Conservation (phyloP, 2,329 filamentous ascomycete genomes). For the Talaromyces atroroseus region DNA sequence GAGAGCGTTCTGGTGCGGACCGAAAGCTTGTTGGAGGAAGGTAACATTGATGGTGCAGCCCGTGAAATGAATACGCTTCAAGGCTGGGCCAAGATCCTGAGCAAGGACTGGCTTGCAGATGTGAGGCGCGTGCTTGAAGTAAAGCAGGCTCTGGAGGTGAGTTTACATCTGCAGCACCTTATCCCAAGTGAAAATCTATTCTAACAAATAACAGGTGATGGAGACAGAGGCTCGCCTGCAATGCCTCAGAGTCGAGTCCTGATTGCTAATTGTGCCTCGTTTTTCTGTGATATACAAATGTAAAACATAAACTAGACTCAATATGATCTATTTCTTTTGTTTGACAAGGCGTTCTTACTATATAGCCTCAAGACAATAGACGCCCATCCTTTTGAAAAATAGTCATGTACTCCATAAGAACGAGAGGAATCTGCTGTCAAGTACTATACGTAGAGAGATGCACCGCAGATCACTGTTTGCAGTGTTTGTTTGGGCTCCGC, state of each 20-base stretch:
- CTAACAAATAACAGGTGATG: conserved; percentile 60
- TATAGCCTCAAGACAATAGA: neutral
- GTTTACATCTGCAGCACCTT: conserved; percentile 30
- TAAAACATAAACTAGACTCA: conserved; percentile 38
- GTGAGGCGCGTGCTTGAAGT: conserved; percentile 90
- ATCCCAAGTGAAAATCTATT: neutral
- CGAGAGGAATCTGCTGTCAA: neutral
- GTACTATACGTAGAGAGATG: neutral
- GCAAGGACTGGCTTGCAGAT: conserved; percentile 88
- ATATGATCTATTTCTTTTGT: conserved; percentile 29
- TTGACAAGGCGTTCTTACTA: neutral
- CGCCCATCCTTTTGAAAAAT: neutral
- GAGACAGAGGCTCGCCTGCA: conserved; percentile 83
- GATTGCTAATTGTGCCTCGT: neutral
- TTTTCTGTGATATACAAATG: conserved; percentile 25
- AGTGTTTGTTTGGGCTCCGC: conserved; percentile 8
- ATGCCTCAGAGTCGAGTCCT: conserved; percentile 73
- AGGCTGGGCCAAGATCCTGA: conserved; percentile 93
- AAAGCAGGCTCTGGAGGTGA: conserved; percentile 89
- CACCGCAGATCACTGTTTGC: conserved; percentile 4
- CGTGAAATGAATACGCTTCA: conserved; percentile 89
- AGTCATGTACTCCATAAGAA: neutral
- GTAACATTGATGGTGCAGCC: conserved; percentile 82
- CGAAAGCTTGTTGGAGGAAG: conserved; percentile 86
- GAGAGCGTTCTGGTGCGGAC: conserved; percentile 89